phyloP scores from a whole-genome alignment of 441 rosid genomes.

The Corymbia calophylla region DNA sequence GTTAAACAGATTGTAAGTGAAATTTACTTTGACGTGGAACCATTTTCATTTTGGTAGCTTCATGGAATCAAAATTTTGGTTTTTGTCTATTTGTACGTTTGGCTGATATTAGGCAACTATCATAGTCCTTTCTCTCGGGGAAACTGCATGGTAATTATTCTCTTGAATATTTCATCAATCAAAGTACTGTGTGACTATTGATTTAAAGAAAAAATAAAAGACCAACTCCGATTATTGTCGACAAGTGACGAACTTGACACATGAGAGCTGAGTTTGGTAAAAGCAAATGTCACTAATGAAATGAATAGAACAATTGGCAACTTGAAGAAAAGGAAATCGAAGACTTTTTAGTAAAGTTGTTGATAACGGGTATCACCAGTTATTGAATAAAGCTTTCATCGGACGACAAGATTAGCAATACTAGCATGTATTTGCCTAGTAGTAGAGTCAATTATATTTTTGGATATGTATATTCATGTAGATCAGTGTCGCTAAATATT shows the following conservation, averaged over 20 bases:
- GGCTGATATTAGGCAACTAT: background rate
- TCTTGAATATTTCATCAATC: background rate
- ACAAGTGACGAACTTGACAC: background rate
- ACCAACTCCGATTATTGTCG: background rate
- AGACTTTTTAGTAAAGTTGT: background rate
- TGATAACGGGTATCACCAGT: rapidly evolving
- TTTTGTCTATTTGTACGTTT: background rate
- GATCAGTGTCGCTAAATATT: background rate
- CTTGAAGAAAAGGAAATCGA: too few relatives aligned
- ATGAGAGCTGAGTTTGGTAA: background rate
- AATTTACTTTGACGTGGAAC: background rate
- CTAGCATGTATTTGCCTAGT: background rate
- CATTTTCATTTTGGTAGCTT: background rate
- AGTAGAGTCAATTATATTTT: background rate
- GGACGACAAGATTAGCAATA: rapidly evolving
- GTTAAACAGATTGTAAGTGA: too few relatives aligned
- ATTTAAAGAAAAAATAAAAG: too few relatives aligned
- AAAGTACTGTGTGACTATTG: background rate
- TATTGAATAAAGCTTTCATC: background rate
- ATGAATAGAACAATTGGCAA: background rate
- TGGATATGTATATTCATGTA: background rate
- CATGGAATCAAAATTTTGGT: background rate
- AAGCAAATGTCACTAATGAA: background rate
- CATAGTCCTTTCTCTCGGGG: background rate
- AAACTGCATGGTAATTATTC: background rate